Conservation (phyloP, 176 grass and related monocot genomes). For the Musa itinerans region DNA sequence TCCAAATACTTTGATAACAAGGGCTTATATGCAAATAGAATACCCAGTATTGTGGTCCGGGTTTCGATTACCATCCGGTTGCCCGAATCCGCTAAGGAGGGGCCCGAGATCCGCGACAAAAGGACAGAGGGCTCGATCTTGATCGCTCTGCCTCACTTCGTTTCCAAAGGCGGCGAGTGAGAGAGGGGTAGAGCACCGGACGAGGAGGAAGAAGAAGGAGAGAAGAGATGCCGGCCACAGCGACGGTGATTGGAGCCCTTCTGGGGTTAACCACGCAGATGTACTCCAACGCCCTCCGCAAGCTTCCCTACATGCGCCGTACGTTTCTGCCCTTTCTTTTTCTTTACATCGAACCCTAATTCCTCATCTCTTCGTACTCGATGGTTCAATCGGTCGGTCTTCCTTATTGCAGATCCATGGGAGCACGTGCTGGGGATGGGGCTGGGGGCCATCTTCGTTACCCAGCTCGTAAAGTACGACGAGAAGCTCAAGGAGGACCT, state of each 20-base stretch:
- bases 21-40: background rate
- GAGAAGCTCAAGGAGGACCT: constrained; percentile 84
- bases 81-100: background rate
- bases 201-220: background rate
- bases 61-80: background rate
- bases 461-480: constrained; percentile 85
- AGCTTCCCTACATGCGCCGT: constrained; percentile 99
- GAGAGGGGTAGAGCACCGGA: background rate
- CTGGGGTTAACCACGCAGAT: constrained; percentile 83
- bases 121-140: background rate
- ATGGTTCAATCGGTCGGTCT: background rate
- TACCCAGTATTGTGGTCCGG: background rate
- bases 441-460: constrained; percentile 60
- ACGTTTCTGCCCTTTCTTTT: background rate
- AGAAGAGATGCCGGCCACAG: constrained; percentile 60
- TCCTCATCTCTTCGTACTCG: background rate
- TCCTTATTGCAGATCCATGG: constrained; percentile 66
- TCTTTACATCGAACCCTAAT: background rate
- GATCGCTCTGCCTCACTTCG: background rate
- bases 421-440: constrained; percentile 93
- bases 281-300: constrained; percentile 99
- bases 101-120: background rate
- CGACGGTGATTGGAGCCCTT: constrained; percentile 76
- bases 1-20: too few relatives aligned
- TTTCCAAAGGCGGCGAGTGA: background rate